Evolutionary conservation across 2,329 filamentous ascomycete genomes (phyloP).

Genomic region (Xylaria sp.): DNA sequence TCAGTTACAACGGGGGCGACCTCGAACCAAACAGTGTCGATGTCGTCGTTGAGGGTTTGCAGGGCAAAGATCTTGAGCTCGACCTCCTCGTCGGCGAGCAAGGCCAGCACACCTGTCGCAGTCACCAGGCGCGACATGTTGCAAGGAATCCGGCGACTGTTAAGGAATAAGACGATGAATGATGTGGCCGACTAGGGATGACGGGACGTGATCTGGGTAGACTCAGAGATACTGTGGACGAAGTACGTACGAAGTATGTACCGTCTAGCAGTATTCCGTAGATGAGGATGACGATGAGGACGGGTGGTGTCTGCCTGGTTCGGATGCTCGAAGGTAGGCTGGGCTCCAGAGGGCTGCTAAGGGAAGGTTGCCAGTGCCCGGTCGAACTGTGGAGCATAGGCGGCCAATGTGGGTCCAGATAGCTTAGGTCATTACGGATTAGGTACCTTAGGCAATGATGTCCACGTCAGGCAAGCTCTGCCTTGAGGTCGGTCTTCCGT

Average conservation of each 20-base stretch:
- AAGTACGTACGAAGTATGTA: background rate
- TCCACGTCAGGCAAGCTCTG: background rate
- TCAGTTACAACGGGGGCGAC: constrained; percentile 87
- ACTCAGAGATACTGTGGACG: background rate
- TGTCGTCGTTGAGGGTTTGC: constrained; percentile 91
- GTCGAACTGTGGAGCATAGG: background rate
- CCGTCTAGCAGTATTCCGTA: background rate
- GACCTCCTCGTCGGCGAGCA: constrained; percentile 88
- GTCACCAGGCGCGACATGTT: constrained; percentile 90
- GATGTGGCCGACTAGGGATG: background rate
- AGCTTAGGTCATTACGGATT: too few relatives aligned
- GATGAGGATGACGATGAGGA: background rate
- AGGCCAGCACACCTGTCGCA: constrained; percentile 89
- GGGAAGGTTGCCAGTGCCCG: background rate
- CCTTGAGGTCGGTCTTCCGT: too few relatives aligned
- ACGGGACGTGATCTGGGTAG: background rate
- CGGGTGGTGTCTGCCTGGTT: background rate
- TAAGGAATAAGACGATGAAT: background rate
- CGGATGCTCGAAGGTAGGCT: background rate
- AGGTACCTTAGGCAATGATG: background rate
- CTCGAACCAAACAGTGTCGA: constrained; percentile 96
- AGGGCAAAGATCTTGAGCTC: constrained; percentile 93
- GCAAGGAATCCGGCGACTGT: constrained; percentile 9
- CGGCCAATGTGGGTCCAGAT: too few relatives aligned
- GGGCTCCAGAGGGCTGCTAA: background rate